Conservation (phyloP, 208 protist genomes). For the Porcisia hertigi region DNA sequence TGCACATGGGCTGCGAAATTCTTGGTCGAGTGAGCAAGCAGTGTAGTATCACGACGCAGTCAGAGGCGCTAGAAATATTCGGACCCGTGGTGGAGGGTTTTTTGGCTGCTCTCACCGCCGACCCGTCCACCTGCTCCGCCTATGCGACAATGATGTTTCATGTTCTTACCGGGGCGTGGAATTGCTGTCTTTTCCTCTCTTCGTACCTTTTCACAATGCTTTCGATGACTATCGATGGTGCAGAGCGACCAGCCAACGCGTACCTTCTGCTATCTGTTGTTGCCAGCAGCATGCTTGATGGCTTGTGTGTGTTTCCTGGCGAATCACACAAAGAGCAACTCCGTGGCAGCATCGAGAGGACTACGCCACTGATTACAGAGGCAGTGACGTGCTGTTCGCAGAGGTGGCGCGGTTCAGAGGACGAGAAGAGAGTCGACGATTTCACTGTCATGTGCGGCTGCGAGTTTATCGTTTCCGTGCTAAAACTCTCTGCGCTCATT, state of each 20-base stretch:
- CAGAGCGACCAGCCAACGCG: constrained; percentile 19
- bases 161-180: constrained; percentile 41
- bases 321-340: constrained; percentile 12
- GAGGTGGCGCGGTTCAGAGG: constrained; percentile 7
- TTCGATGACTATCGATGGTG: constrained; percentile 20
- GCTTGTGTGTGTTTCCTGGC: constrained; percentile 18
- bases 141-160: constrained; percentile 82
- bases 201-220: constrained; percentile 49
- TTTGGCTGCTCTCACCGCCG: constrained; percentile 18
- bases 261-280: constrained; percentile 41
- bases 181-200: constrained; percentile 29
- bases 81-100: constrained; percentile 37
- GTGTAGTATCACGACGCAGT: constrained; percentile 15
- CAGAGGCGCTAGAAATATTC: constrained; percentile 36
- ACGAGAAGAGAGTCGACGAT: background rate
- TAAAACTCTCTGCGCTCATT: constrained; percentile 42
- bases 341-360: constrained; percentile 17
- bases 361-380: constrained; percentile 19
- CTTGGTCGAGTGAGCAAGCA: constrained; percentile 31
- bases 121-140: constrained; percentile 34
- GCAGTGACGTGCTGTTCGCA: constrained; percentile 3
- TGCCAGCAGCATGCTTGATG: constrained; percentile 37
- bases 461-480: constrained; percentile 52
- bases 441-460: constrained; percentile 38
- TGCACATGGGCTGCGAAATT: constrained; percentile 37